Percentiles rank a stretch among this genome's conserved stretches.
These are phyloP conservation scores for Teratosphaeriaceae sp. DNA, from an alignment of 2,329 filamentous ascomycete genomes.

Conservation along the genomic window DNA sequence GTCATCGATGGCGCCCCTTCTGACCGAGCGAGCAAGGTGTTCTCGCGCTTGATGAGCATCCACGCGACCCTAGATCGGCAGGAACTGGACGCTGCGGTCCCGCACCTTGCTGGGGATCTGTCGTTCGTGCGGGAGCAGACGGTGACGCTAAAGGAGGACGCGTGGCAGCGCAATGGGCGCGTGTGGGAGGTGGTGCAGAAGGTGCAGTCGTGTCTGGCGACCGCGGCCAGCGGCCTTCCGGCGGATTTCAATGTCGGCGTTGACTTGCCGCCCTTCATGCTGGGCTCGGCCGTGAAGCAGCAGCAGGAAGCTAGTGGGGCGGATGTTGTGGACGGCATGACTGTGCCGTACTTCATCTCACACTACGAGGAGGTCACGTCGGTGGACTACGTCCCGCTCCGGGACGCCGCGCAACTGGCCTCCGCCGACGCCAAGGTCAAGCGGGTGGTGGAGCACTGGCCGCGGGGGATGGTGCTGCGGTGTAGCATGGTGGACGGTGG, in stretches of 20 bases:
- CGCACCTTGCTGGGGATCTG: conserved; percentile 17
- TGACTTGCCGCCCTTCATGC: conserved; percentile 14
- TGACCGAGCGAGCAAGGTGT: neutral
- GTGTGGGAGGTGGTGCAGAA: conserved; percentile 14
- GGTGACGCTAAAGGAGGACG: neutral
- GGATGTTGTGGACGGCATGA: conserved; percentile 6
- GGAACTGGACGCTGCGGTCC: conserved; percentile 14
- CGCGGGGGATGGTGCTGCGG: conserved; percentile 2
- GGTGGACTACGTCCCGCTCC: conserved; percentile 9
- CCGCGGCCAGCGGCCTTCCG: conserved; percentile 11
- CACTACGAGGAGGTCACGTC: conserved; percentile 22
- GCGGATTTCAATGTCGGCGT: conserved; percentile 16
- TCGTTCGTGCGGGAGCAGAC: conserved; percentile 9
- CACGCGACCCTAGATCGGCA: neutral
- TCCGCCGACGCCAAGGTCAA: conserved; percentile 1
- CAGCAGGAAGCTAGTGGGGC: neutral
- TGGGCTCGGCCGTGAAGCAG: neutral
- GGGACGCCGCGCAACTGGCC: neutral
- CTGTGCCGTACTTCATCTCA: conserved; percentile 21
- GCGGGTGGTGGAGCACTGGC: conserved; percentile 7
- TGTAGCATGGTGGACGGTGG: conserved; percentile 13
- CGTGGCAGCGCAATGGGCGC: conserved; percentile 7
- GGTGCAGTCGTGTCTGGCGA: conserved; percentile 13
- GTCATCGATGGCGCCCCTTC: neutral
- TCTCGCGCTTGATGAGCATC: neutral